Base-by-base conservation (phyloP, 1,284 basidiomycete species). In the Moesziomyces aphidis region DNA sequence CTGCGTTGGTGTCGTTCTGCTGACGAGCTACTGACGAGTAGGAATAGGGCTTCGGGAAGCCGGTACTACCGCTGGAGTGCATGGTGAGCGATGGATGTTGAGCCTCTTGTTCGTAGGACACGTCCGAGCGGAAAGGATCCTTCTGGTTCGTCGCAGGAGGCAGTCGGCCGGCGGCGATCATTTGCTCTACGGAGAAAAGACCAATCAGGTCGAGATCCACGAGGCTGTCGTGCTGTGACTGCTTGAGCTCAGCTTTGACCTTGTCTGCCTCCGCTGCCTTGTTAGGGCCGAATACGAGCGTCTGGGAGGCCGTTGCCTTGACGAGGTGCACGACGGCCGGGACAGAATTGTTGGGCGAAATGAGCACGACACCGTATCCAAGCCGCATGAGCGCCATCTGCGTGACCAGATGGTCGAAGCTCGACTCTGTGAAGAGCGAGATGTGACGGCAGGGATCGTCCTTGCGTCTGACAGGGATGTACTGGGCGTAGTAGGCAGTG, bases 261-360 rank as follows among this genome's bases (percentile, higher is more conserved):
- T 67, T 34, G 8, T 34, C 21, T 1, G 63, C 68, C 1, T 64
- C 60, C 0, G 42, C 19, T 9, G 31, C 45, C 34, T 56, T 66
- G 9, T 67, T 55, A 1, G 34, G 1, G 9, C 60, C 44, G 24
- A 26, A 49, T 5, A 76, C 13, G 36, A 71, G 53, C 1, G 49
- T 46, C 4, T 39, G 15, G 6, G 61, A 54, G 19, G 23, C 24
- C 6, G 58, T 73, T 4, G 65, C 44, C 23, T 73, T 67, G 51
- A 78, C 31, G 3, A 78, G 62, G 45, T 78, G 76, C 13, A 54
- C 62, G 15, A 70, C 47, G 0, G 76, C 73, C 7, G 68, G 64
- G 2, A 59, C 53, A 28, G 63, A 72, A 55, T 75, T 78, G 56
- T 78, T 76, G 34, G 76, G 76, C 31, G 76, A 76, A 47, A 78